Evolutionary conservation across 2,329 filamentous ascomycete genomes (phyloP).

Genomic region (Colletotrichum cordylinicola): DNA sequence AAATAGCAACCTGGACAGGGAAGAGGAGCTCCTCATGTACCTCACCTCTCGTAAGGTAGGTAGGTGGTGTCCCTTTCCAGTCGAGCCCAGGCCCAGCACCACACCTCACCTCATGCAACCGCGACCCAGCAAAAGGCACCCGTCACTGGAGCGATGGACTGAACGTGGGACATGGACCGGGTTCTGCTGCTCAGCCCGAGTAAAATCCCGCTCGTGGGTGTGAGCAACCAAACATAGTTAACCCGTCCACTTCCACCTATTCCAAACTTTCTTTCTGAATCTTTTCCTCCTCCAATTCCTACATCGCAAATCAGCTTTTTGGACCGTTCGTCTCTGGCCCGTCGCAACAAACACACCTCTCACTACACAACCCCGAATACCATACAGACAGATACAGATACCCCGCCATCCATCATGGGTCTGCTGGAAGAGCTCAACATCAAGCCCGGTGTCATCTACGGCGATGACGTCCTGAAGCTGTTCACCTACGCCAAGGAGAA

Average conservation of each 20-base stretch:
- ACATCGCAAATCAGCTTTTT: not conserved
- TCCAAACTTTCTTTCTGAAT: not conserved
- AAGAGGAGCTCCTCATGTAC: slow-evolving; percentile 5
- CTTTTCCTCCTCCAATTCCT: not conserved
- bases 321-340: not conserved
- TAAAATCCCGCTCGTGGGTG: slow-evolving; percentile 21
- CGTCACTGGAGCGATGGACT: not conserved
- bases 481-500: slow-evolving; percentile 92
- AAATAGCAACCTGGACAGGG: not conserved
- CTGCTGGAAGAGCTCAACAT: slow-evolving; percentile 49
- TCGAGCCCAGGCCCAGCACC: not conserved
- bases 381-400: not conserved
- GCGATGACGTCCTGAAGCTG: slow-evolving; percentile 65
- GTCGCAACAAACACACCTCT: not conserved
- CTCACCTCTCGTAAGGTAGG: not conserved
- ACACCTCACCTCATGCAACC: not conserved
- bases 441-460: slow-evolving; percentile 60
- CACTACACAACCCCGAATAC: not conserved
- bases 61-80: not conserved
- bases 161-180: not conserved
- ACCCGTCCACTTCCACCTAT: slow-evolving; percentile 11
- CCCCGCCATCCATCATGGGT: slow-evolving; percentile 31
- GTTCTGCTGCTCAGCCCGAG: slow-evolving; percentile 11
- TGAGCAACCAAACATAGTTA: slow-evolving; percentile 17
- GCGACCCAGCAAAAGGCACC: not conserved